phyloP scores from a whole-genome alignment of 495 filamentous ascomycete genomes.

The Trichoderma gamsii region DNA sequence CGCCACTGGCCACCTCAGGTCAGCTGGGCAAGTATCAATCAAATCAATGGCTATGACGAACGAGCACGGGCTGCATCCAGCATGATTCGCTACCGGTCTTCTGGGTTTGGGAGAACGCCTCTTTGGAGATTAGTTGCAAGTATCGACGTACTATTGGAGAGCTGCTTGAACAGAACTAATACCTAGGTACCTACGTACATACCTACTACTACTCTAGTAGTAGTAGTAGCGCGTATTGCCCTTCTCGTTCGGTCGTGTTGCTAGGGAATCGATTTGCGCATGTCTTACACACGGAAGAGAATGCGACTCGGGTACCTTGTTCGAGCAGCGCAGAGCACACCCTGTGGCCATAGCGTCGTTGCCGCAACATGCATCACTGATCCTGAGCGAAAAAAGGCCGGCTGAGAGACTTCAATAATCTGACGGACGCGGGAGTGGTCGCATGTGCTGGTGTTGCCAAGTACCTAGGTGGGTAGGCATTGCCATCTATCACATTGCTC shows the following conservation, averaged over 20 bases:
- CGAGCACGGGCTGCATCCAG: not conserved
- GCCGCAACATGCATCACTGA: not conserved
- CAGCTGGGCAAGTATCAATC: conserved; percentile 8
- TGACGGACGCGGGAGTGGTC: conserved; percentile 8
- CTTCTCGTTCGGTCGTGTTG: too few species aligned
- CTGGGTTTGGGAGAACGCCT: not conserved
- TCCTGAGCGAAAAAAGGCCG: not conserved
- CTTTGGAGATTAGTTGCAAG: too few species aligned
- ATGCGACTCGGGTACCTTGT: too few species aligned
- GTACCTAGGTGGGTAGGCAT: not conserved
- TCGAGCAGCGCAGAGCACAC: not conserved
- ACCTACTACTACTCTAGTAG: too few species aligned
- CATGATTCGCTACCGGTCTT: conserved; percentile 5
- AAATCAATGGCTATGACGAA: not conserved
- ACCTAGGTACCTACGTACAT: too few species aligned
- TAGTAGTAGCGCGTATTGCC: too few species aligned
- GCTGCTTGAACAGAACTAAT: too few species aligned
- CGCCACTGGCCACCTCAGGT: not conserved
- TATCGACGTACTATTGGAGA: too few species aligned
- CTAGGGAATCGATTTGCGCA: too few species aligned
- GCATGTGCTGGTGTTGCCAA: not conserved
- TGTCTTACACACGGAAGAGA: too few species aligned
- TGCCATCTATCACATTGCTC: not conserved
- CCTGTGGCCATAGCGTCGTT: not conserved
- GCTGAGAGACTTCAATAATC: not conserved